Evolutionary conservation across 2,329 filamentous ascomycete species (phyloP).

Genomic region (Arachnopeziza araneosa): DNA sequence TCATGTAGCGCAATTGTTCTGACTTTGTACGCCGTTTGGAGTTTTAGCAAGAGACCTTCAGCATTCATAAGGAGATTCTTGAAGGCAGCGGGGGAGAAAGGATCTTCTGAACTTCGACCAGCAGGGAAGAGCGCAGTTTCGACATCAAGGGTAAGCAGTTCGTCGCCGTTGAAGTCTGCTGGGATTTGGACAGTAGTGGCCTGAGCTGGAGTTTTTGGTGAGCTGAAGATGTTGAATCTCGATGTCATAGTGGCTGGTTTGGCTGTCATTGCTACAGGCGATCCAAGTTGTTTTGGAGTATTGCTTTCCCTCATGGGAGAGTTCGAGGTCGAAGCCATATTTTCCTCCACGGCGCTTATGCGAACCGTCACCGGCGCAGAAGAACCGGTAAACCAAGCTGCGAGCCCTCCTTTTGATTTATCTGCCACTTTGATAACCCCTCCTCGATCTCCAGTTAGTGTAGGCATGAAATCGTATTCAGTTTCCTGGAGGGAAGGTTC

Average conservation of each 20-base stretch:
- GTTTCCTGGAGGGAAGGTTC: conserved; percentile 8
- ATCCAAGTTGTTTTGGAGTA: conserved; percentile 9
- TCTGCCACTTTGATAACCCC: conserved; percentile 21
- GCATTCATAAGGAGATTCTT: conserved; percentile 58
- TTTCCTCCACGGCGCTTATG: conserved; percentile 15
- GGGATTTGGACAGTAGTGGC: conserved; percentile 20
- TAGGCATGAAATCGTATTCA: conserved; percentile 23
- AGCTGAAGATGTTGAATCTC: conserved; percentile 24
- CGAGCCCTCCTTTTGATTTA: conserved; percentile 20
- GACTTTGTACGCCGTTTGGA: conserved; percentile 54
- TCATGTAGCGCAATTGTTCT: conserved; percentile 47
- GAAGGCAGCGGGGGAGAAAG: conserved; percentile 54
- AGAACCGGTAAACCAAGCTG: conserved; percentile 27
- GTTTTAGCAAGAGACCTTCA: conserved; percentile 46
- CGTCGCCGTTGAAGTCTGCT: conserved; percentile 35
- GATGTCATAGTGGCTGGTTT: conserved; percentile 7
- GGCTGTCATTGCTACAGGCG: conserved; percentile 7
- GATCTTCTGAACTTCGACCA: conserved; percentile 38
- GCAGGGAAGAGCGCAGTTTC: conserved; percentile 48
- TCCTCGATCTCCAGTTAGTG: conserved; percentile 26
- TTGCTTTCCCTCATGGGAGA: conserved; percentile 8
- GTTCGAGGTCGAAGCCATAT: conserved; percentile 5
- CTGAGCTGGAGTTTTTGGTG: conserved; percentile 20
- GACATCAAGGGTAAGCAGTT: conserved; percentile 39
- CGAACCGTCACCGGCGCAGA: conserved; percentile 22